These are phyloP conservation scores for Suillus decipiens DNA, from an alignment of 768 basidiomycete species.

Conservation along the genomic window DNA sequence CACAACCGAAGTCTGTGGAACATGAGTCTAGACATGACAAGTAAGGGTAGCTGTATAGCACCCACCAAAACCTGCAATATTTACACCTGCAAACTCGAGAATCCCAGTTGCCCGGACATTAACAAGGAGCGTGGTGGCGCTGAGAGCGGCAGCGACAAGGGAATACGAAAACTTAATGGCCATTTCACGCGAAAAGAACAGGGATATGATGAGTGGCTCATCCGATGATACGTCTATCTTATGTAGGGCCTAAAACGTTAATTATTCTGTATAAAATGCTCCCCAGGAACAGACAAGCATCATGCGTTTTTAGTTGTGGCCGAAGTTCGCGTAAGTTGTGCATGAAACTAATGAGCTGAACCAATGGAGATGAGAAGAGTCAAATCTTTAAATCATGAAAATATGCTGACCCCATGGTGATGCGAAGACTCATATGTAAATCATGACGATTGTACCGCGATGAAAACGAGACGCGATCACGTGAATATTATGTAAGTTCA, in stretches of 20 bases:
- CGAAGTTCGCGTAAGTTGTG: slow-evolving; percentile 2
- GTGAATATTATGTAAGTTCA: background rate
- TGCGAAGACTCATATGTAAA: background rate
- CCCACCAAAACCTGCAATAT: slow-evolving; percentile 52
- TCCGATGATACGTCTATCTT: slow-evolving; percentile 7
- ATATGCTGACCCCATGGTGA: slow-evolving; percentile 1
- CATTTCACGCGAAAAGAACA: slow-evolving; percentile 17
- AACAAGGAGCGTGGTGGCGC: slow-evolving; percentile 16
- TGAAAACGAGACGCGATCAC: background rate
- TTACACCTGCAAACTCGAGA: slow-evolving; percentile 46
- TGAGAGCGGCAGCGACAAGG: slow-evolving; percentile 13
- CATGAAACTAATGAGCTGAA: background rate
- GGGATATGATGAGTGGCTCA: background rate
- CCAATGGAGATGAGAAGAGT: background rate
- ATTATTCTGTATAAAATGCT: slow-evolving; percentile 13
- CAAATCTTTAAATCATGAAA: background rate
- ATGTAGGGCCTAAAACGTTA: slow-evolving; percentile 11
- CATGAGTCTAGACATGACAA: background rate
- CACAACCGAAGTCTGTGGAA: slow-evolving; percentile 46
- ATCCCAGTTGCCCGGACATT: slow-evolving; percentile 20
- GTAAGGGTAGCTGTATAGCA: too few species aligned
- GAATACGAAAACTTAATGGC: slow-evolving; percentile 18
- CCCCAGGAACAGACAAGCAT: background rate
- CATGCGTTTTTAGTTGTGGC: background rate
- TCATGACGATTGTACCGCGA: background rate